Base-by-base conservation (phyloP, 2,329 filamentous ascomycete genomes). In the Fusarium heterosporum region DNA sequence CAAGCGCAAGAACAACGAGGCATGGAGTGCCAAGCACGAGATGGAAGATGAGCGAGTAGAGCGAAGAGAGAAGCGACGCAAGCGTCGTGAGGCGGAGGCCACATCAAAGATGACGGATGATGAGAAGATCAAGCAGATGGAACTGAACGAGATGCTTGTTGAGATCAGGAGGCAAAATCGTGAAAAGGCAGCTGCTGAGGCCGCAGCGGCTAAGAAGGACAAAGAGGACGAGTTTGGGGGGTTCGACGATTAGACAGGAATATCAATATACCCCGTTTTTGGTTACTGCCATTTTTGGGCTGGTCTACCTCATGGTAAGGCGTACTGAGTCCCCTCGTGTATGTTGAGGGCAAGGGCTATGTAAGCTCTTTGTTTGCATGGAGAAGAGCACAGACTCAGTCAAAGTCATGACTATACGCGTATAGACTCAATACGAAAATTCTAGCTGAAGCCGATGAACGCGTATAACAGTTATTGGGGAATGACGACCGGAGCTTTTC, bases 1-100 rank as follows among this genome's bases (percentile, higher is more conserved):
- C 75, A 88, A 89, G 83, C 79, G 85, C 71, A 85, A 87, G 76
- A 82, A 87, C 77, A 84, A 90, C 72, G 83, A 89, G 73, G 87
- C 91, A 2, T 94, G 91, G 90, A 94, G 90, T 76, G 85, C 83
- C 57, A 91, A 92, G 76, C 81, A 85, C 22, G 90, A 91, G 65
- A 82, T 84, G 71, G 89, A 90, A 72, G 89, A 89, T 25, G 80
- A 85, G 60, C 87, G 89, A 50, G 81, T 84, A 47, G 84, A 83
- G 69, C 84, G 88, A 60, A 82, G 88, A 54, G 90, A 92, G 68
- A 89, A 88, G 81, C 87, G 87, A 73, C 84, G 83, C 63, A 84
- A 86, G 71, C 87, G 85, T 76, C 84, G 85, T 61, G 89, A 93
- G 64, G 86, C 87, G 11, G 87, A 90, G 75, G 82, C 82, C 66